Evolutionary conservation across 2,329 filamentous ascomycete species (phyloP).

Genomic region (Xylaria sp.): DNA sequence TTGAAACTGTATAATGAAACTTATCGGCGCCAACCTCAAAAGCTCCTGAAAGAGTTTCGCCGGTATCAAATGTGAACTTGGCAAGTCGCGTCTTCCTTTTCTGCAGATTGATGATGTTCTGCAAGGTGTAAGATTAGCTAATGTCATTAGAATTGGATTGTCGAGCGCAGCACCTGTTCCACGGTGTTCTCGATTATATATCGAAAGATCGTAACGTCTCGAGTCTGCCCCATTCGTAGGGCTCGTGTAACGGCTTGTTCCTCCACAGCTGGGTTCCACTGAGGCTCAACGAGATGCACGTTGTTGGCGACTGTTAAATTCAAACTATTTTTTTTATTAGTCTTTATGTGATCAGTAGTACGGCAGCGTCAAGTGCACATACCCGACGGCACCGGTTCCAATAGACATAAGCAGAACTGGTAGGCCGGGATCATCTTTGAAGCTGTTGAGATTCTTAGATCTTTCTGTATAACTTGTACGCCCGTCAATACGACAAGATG

Average conservation of each 20-base stretch:
- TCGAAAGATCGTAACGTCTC: conserved; percentile 12
- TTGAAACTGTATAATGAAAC: not conserved
- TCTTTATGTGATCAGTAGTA: not conserved
- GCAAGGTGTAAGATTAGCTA: not conserved
- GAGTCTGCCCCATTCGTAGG: conserved; percentile 40
- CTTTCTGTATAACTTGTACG: not conserved
- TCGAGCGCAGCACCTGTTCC: conserved; percentile 5
- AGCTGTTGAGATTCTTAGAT: conserved; percentile 7
- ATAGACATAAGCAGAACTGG: conserved; percentile 42
- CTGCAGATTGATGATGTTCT: not conserved
- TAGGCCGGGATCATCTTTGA: conserved; percentile 26
- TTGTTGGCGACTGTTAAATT: conserved; percentile 39
- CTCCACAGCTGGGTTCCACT: conserved; percentile 45
- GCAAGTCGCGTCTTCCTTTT: not conserved
- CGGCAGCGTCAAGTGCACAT: not conserved
- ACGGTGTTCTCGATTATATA: conserved; percentile 18
- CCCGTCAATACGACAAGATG: conserved; percentile 3
- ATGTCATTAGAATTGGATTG: not conserved
- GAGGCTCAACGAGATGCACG: conserved; percentile 43
- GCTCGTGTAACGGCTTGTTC: conserved; percentile 43
- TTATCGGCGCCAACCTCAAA: not conserved
- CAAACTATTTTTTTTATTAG: conserved; percentile 19
- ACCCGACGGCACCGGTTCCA: conserved; percentile 43
- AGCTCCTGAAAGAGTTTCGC: not conserved
- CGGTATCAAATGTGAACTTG: not conserved